Evolutionary conservation across 441 rosid genomes (phyloP), one percentile per base, ranked within the genome.

Genomic region (Eruca vesicaria): DNA sequence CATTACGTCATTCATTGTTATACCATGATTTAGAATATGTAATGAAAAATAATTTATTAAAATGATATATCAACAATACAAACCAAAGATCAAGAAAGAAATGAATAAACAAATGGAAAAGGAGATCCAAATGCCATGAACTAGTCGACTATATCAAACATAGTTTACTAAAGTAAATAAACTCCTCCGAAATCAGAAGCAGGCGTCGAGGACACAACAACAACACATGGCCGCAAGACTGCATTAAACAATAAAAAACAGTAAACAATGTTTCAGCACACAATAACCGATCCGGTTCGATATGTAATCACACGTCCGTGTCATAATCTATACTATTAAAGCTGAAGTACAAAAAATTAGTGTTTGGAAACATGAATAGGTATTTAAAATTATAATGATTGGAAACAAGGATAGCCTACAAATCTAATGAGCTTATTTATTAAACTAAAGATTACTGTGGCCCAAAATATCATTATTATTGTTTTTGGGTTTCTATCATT

Each of bases 161-260:
- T 55, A 15, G 20, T n/a, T 4, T 7, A 16, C 5, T 8, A 58
- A 45, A 26, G 7, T 10, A 77, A 70, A 15, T 29, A 64, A 64
- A n/a, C 7, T 59, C 28, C 48, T 71, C 77, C 21, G 0, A 77
- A 33, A 45, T 72, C 78, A 78, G 70, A 73, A 73, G 62, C 81
- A 78, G 3, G 69, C 69, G 53, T 78, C 81, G 28, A 72, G 77
- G 33, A 72, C 77, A 3, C 81, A 78, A 61, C 81, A 78, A 60
- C 81, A 78, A 78, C 81, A 78, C 77, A 78, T 53, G 14, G 81
- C 81, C 63, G 81, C 81, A 23, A 73, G 66, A 68, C 80, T 78
- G 69, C 80, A 59, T 56, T 52, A 16, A 20, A 48, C 5, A 70
- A 63, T 0, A 62, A 32, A 53, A 3, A 76, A 75, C 0, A 68